A percentile compares a stretch with the other conserved stretches of the same genome.
Evolutionary conservation across 139 green algal species (phyloP).

Genomic region (Chlorella sp.): DNA sequence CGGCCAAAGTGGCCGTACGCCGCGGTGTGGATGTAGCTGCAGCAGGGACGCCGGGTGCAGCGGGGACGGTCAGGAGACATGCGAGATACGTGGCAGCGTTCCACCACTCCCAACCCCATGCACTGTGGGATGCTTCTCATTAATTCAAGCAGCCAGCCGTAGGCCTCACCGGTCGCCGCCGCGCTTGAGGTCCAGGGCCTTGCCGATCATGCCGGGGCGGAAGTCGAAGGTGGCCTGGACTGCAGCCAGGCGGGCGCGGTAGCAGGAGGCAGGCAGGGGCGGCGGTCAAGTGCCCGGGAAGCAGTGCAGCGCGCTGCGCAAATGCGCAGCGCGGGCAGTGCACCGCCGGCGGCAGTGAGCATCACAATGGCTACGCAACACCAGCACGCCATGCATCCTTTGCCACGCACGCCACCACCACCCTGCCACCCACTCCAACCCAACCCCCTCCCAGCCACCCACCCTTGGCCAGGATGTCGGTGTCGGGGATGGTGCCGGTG

Average conservation of each 20-base stretch:
- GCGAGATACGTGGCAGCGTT: no score
- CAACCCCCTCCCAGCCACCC: slow-evolving; percentile 9
- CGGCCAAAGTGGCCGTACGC: slow-evolving; percentile 98
- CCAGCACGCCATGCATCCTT: not conserved
- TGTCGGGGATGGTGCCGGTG: slow-evolving; percentile 91
- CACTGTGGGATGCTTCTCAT: no score
- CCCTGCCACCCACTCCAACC: not conserved
- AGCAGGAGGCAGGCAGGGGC: no score
- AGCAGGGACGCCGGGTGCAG: not conserved
- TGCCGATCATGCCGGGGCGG: slow-evolving; percentile 90
- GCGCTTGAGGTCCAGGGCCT: slow-evolving; percentile 93
- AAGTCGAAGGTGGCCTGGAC: slow-evolving; percentile 97
- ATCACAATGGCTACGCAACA: not conserved
- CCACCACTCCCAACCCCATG: no score
- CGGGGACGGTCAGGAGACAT: not conserved
- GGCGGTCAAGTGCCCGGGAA: not conserved
- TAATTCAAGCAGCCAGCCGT: not conserved
- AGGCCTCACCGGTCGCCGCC: slow-evolving; percentile 72
- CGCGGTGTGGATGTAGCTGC: slow-evolving; percentile 92
- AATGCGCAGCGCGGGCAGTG: no score
- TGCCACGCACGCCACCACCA: not conserved
- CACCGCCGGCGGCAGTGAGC: no score
- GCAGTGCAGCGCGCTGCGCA: no score
- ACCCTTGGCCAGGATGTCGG: slow-evolving; percentile 84
- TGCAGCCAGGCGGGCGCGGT: not conserved